Base-by-base conservation (phyloP, 1,139 yeast genomes). In the Taphrina flavorubra region DNA sequence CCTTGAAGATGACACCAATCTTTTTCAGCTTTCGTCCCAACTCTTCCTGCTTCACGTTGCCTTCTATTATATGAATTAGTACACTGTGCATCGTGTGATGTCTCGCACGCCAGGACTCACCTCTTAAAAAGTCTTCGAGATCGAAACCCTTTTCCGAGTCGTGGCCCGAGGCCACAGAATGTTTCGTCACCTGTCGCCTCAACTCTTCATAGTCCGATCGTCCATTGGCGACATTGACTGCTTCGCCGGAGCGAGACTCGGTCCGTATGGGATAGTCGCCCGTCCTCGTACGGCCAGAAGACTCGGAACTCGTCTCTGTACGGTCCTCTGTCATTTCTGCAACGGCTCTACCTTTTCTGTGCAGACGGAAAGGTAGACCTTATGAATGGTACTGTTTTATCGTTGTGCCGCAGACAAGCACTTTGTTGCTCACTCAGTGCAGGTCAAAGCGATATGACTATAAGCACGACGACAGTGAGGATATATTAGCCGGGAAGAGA, bases 1-100 rank as follows among this genome's bases (percentile, higher is more conserved):
- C 77, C 67, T 78, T 77, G 75, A 84, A 82, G 11, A 82, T 80
- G 60, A 84, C 81, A 74, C 86, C 87, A 11, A 85, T 80, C 66
- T 79, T 80, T 69, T 82, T 81, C n/a, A 81, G 79, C 70, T 80
- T 81, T 59, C 81, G 79, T 70, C 85, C 85, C 72, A 82, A 82
- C 62, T 80, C 81, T 47, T 75, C 74, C 18, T 55, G 47, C 18
- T 59, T 42, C 8, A 65, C 55, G 40, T 65, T 64, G 42, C 60
- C 65, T 6, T 18, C 57, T 49, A 18, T 14, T 6, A 25, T 25
- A 2, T 2, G 4, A 2, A 25, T 25, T 25, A 25, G 31, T 25
- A 25, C 4, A 25, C 4, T 4, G 31, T 4, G 31, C 14, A 42
- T 14, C 37, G 39, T 37, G 20, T 46, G 14, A 8, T 13, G 51